Conservation (phyloP, 305 asterid genomes). For the Fraxinus platypoda region DNA sequence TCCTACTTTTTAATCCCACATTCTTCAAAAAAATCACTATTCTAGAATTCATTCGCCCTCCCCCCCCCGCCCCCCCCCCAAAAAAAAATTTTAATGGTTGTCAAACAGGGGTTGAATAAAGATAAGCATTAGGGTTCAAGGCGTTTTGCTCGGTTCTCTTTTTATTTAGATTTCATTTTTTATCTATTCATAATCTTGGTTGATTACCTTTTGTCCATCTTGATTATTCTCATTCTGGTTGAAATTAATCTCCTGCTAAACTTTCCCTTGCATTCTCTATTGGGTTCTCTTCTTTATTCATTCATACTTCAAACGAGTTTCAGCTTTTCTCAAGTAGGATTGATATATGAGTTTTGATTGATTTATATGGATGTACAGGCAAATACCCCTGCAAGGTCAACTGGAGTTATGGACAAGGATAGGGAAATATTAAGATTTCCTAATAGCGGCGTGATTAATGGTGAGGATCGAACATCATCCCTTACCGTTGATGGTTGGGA, state of each 20-base stretch:
- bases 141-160: background rate
- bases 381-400: conserved; percentile 53
- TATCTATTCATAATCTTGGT: background rate
- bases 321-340: conserved; percentile 15
- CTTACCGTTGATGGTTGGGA: conserved; percentile 86
- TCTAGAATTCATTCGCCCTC: too few species aligned
- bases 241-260: background rate
- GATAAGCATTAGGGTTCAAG: background rate
- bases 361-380: conserved; percentile 63
- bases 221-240: background rate
- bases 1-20: too few species aligned
- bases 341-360: conserved; percentile 30
- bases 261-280: background rate
- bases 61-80: too few species aligned
- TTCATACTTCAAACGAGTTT: background rate
- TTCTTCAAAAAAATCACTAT: too few species aligned
- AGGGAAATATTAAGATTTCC: conserved; percentile 60
- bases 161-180: background rate
- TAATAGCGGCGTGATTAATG: conserved; percentile 47
- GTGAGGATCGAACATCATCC: conserved; percentile 61
- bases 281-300: background rate
- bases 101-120: background rate
- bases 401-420: conserved; percentile 66
- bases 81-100: background rate
- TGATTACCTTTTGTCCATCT: background rate